These are phyloP conservation scores for Lonicera japonica DNA, from an alignment of 129 eudicot genomes.

Conservation along the genomic window DNA sequence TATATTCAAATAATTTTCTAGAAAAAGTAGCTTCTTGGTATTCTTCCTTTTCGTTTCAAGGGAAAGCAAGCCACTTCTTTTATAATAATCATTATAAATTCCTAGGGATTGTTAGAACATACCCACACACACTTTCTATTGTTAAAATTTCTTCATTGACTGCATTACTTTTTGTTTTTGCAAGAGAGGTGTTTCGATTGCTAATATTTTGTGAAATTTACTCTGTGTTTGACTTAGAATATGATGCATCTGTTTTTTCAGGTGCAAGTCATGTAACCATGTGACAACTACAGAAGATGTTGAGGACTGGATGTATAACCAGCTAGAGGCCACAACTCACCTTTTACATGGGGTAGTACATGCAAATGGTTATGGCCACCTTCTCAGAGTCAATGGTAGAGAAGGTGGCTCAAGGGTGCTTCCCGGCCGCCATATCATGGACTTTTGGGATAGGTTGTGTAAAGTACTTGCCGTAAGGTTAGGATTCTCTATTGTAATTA, in stretches of 20 bases:
- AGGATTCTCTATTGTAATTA: conserved; percentile 15
- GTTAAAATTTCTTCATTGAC: too few relatives aligned
- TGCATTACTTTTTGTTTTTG: too few relatives aligned
- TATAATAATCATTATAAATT: too few relatives aligned
- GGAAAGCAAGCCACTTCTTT: too few relatives aligned
- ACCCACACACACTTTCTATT: too few relatives aligned
- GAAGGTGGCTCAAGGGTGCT: conserved; percentile 91
- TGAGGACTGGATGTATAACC: conserved; percentile 89
- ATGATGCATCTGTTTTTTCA: conserved; percentile 4
- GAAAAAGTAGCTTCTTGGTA: too few relatives aligned
- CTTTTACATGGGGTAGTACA: conserved; percentile 88
- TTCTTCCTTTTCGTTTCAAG: too few relatives aligned
- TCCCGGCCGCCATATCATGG: conserved; percentile 81
- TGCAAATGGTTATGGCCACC: conserved; percentile 84
- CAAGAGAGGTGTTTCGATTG: too few relatives aligned
- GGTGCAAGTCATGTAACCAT: conserved; percentile 90
- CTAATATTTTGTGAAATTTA: too few relatives aligned
- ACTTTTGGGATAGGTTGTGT: conserved; percentile 95
- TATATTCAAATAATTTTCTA: too few relatives aligned
- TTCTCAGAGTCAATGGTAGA: conserved; percentile 84
- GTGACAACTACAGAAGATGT: conserved; percentile 73
- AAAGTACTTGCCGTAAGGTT: conserved; percentile 85
- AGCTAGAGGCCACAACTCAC: conserved; percentile 79
- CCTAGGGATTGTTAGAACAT: too few relatives aligned
- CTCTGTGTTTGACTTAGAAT: too few relatives aligned